Base-by-base conservation (phyloP, 2,329 filamentous ascomycete species). In the Penicillium crustosum region DNA sequence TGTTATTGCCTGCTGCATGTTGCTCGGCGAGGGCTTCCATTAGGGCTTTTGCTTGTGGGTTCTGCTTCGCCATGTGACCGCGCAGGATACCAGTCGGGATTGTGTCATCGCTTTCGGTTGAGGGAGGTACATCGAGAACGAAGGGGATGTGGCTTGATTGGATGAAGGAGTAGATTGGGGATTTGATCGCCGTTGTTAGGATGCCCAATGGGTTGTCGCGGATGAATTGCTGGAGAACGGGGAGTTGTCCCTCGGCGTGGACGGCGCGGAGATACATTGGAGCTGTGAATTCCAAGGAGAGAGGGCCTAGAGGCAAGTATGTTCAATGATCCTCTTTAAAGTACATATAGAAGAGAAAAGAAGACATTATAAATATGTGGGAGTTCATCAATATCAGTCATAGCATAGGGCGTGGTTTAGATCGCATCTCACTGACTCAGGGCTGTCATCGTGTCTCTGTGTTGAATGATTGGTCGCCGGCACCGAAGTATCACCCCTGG, bases 131-230 rank as follows among this genome's bases (percentile, higher is more conserved):
- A 58, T 87, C 83, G 1, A 88, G 72, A 0, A 88, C 66, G 63
- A 79, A 88, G 0, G 86, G 85, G n/a, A 88, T 81, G 62, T 88
- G 86, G 50, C 78, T 85, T 47, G 77, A 79, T 63, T 86, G 85
- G 6, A 88, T 78, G 8, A 81, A 73, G 0, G 81, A 79, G 62
- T 79, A 74, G 0, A 65, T 70, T 6, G 73, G 47, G 0, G 82
- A 86, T 1, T 73, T 66, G 44, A 33, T 82, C 3, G 83, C 83
- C 31, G 31, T 33, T 33, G 31, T 33, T 33, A 33, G 66, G 15
- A 88, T 76, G 0, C 86, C 86, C 0, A 89, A 76, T 0, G 86
- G 83, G 64, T 87, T 83, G 12, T 82, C 77, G 19, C 77, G 78
- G 64, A 89, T 83, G 49, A 89, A 76, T 54, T 81, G 71, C 29